phyloP scores from a whole-genome alignment of 2,329 filamentous ascomycete genomes.

The Pyrenophora seminiperda region DNA sequence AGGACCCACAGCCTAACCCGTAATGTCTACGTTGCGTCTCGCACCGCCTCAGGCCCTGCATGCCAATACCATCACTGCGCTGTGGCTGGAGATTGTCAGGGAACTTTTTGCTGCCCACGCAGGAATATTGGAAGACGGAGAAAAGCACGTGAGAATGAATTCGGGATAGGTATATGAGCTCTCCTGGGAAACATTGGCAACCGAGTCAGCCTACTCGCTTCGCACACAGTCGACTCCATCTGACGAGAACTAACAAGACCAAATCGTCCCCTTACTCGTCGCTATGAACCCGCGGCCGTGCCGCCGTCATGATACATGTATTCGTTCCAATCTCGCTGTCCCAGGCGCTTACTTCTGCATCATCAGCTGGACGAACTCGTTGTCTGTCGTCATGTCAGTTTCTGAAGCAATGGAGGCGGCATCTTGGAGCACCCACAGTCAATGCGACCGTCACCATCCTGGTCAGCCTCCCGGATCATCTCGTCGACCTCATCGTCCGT shows the following conservation, averaged over 20 bases:
- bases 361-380: conserved; percentile 63
- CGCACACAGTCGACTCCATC: conserved; percentile 12
- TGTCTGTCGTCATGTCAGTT: conserved; percentile 49
- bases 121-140: not conserved
- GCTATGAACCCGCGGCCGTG: conserved; percentile 35
- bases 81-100: conserved; percentile 12
- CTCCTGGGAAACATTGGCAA: conserved; percentile 9
- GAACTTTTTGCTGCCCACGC: not conserved
- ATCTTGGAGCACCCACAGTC: conserved; percentile 57
- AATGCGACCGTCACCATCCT: conserved; percentile 67
- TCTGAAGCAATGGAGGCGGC: not conserved
- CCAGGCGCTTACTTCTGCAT: conserved; percentile 57
- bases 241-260: conserved; percentile 14
- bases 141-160: conserved; percentile 15
- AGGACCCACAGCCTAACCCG: no score
- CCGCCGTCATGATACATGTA: conserved; percentile 39
- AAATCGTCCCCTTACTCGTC: conserved; percentile 29
- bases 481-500: conserved; percentile 67
- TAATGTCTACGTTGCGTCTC: no score
- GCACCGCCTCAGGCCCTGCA: conserved; percentile 26
- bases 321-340: conserved; percentile 32
- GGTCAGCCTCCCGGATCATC: conserved; percentile 69
- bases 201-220: conserved; percentile 5
- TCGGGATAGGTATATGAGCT: conserved; percentile 16
- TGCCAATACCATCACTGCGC: not conserved